Conservation (phyloP, 306 rosid species). For the Abrus pulchellus region DNA sequence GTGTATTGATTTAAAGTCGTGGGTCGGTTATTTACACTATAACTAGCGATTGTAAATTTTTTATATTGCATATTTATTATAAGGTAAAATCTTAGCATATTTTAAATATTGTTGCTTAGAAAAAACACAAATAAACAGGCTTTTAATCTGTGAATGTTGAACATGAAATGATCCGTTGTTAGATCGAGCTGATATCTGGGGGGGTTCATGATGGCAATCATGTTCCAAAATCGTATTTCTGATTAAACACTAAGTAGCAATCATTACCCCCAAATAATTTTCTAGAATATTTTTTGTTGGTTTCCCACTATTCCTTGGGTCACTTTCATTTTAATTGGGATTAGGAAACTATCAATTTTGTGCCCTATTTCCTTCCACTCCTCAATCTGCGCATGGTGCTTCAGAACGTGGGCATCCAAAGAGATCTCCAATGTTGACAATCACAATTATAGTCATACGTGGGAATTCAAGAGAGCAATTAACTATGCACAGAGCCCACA, state of each 20-base stretch:
- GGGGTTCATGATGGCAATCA: neutral
- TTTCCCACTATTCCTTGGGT: constrained; percentile 14
- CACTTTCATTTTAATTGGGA: constrained; percentile 42
- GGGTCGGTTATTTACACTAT: no score
- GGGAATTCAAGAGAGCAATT: constrained; percentile 30
- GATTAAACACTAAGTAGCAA: constrained; percentile 37
- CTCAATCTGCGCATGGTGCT: constrained; percentile 37
- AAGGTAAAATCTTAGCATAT: no score
- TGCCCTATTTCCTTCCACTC: constrained; percentile 24
- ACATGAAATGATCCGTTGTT: neutral
- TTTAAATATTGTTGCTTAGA: neutral
- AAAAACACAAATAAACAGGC: neutral
- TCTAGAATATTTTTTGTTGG: neutral
- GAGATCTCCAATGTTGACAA: constrained; percentile 29
- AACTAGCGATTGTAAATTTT: no score
- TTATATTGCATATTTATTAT: no score
- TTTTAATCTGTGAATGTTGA: neutral
- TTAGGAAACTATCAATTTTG: constrained; percentile 46
- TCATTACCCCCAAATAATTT: constrained; percentile 20
- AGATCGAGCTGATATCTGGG: neutral
- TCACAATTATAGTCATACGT: constrained; percentile 42
- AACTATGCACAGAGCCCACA: constrained; percentile 27
- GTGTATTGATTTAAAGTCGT: no score
- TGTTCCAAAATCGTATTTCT: neutral
- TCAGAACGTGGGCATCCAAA: constrained; percentile 45